Evolutionary conservation across 2,329 filamentous ascomycete species (phyloP).

Genomic region (Davidsoniella eucalypti): DNA sequence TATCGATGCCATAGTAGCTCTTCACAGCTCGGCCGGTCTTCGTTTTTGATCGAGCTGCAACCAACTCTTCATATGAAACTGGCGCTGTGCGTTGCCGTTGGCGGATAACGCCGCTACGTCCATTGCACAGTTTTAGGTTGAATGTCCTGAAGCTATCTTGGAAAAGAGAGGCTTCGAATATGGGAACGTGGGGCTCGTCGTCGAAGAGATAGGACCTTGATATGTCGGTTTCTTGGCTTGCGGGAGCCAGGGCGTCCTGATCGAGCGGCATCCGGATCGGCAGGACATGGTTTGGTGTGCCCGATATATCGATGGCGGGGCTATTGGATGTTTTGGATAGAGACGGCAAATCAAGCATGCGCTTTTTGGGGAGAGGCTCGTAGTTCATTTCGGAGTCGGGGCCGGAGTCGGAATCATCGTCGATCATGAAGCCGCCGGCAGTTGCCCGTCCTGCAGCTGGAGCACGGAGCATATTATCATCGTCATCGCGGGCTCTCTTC

Average conservation of each 20-base stretch:
- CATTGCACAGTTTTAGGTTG: slow-evolving; percentile 37
- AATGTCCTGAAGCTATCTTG: slow-evolving; percentile 20
- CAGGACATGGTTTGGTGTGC: background rate
- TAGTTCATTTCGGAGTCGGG: slow-evolving; percentile 2
- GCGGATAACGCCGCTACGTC: slow-evolving; percentile 38
- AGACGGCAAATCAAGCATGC: slow-evolving; percentile 7
- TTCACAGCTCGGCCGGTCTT: slow-evolving; percentile 52
- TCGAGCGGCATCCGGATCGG: background rate
- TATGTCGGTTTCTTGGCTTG: background rate
- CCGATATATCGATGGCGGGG: background rate
- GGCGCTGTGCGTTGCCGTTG: slow-evolving; percentile 31
- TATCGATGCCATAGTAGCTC: slow-evolving; percentile 84
- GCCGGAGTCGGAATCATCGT: slow-evolving; percentile 11
- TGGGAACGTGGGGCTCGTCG: background rate
- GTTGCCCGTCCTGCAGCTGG: background rate
- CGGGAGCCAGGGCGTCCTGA: background rate
- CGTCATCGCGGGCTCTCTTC: slow-evolving; percentile 12
- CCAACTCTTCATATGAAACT: slow-evolving; percentile 47
- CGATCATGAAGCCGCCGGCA: slow-evolving; percentile 13
- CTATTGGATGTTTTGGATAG: background rate
- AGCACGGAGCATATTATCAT: slow-evolving; percentile 1
- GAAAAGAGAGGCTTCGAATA: slow-evolving; percentile 11
- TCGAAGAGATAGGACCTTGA: background rate
- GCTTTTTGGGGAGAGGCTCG: slow-evolving; percentile 8
- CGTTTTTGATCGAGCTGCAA: slow-evolving; percentile 49